Evolutionary conservation across 306 rosid species (phyloP).

Genomic region (Lablab purpureus): DNA sequence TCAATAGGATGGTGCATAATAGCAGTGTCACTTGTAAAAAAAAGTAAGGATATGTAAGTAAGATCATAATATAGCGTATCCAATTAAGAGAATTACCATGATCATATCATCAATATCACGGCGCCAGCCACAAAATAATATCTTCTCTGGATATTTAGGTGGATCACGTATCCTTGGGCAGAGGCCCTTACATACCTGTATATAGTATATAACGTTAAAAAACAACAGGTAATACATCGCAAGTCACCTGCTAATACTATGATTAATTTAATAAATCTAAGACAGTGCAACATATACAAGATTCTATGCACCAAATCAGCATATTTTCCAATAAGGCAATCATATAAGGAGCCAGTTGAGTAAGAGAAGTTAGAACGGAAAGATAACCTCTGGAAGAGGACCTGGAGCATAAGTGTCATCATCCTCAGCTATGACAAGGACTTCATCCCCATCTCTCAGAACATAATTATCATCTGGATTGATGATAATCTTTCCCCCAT

Average conservation of each 20-base stretch:
- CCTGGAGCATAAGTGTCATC: conserved; percentile 94
- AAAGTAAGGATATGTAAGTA: conserved; percentile 11
- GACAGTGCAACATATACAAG: conserved; percentile 31
- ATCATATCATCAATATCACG: conserved; percentile 99
- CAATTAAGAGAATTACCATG: conserved; percentile 66
- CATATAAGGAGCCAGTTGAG: conserved; percentile 25
- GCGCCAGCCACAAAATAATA: conserved; percentile 98
- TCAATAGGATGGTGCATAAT: conserved; percentile 9
- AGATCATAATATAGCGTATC: background rate
- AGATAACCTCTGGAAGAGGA: conserved; percentile 79
- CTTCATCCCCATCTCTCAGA: conserved; percentile 86
- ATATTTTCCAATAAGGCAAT: conserved; percentile 25
- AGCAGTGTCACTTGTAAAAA: conserved; percentile 9
- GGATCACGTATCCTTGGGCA: conserved; percentile 70
- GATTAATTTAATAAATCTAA: conserved; percentile 39
- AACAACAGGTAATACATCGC: conserved; percentile 6
- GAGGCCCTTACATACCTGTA: conserved; percentile 65
- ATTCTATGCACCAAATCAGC: conserved; percentile 30
- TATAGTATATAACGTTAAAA: conserved; percentile 44
- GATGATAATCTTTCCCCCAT: conserved; percentile 79
- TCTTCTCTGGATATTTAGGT: conserved; percentile 91
- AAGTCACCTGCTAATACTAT: conserved; percentile 14
- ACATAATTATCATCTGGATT: conserved; percentile 90
- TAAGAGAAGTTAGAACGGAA: conserved; percentile 47
- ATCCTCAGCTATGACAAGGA: conserved; percentile 98